These are phyloP conservation scores for Dichotomocladium elegans DNA, from an alignment of 371 early-diverging fungal species.

Conservation along the genomic window DNA sequence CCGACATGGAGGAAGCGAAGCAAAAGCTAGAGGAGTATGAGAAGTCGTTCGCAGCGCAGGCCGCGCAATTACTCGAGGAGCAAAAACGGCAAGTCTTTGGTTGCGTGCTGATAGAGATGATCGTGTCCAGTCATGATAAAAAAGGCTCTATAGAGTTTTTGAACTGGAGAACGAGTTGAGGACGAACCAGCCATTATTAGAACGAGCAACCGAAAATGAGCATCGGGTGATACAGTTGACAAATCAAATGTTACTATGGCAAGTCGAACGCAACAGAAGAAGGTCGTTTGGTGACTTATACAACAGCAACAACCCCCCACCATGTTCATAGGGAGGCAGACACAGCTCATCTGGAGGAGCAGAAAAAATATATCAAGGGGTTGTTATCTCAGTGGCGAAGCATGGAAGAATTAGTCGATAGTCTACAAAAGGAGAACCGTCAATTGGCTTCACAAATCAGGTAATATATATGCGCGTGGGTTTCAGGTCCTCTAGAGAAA, in stretches of 20 bases:
- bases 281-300: not conserved
- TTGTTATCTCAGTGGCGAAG: slow-evolving; percentile 42
- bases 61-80: slow-evolving; percentile 23
- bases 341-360: slow-evolving; percentile 35
- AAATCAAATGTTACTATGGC: slow-evolving; percentile 56
- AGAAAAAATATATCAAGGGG: slow-evolving; percentile 38
- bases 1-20: slow-evolving; percentile 39
- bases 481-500: not conserved
- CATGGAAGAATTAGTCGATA: slow-evolving; percentile 38
- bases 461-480: slow-evolving; percentile 4
- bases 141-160: slow-evolving; percentile 50
- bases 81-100: slow-evolving; percentile 22
- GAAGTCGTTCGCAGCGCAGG: slow-evolving; percentile 18
- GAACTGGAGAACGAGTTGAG: slow-evolving; percentile 49
- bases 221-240: slow-evolving; percentile 56
- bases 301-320: not conserved
- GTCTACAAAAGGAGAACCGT: slow-evolving; percentile 31
- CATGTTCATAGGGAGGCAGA: slow-evolving; percentile 30
- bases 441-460: slow-evolving; percentile 15
- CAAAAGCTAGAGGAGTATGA: slow-evolving; percentile 48
- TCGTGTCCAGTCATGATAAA: not conserved
- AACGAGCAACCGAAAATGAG: slow-evolving; percentile 50
- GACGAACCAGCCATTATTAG: slow-evolving; percentile 44
- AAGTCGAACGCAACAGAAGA: no score
- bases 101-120: not conserved